Conservation (phyloP, 345 rosid species). For the Arabidopsis suecica region DNA sequence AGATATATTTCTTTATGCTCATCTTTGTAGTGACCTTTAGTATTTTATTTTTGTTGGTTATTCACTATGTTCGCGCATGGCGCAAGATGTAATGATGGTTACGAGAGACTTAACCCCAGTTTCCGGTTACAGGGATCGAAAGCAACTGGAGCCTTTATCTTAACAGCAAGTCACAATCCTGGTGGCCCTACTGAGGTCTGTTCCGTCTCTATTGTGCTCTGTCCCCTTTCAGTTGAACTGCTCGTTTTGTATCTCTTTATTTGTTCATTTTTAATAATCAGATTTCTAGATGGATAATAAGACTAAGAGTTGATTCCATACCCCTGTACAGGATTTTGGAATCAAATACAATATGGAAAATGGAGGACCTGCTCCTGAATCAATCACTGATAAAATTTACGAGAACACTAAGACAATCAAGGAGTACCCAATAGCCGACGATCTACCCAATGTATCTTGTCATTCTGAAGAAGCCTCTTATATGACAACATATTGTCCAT, state of each 20-base stretch:
- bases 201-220: slow-evolving; percentile 10
- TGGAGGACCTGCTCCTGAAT: slow-evolving; percentile 99
- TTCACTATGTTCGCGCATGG: slow-evolving; percentile 6
- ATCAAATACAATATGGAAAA: slow-evolving; percentile 99
- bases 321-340: slow-evolving; percentile 80
- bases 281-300: background rate
- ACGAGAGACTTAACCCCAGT: slow-evolving; percentile 33
- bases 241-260: slow-evolving; percentile 5
- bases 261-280: background rate
- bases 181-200: slow-evolving; percentile 98
- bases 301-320: slow-evolving; percentile 23
- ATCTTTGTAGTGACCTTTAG: background rate
- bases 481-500: slow-evolving; percentile 13
- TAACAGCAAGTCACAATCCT: slow-evolving; percentile 99
- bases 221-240: background rate
- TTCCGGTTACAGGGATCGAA: slow-evolving; percentile 77
- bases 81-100: slow-evolving; percentile 17
- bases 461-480: slow-evolving; percentile 31
- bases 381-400: slow-evolving; percentile 89
- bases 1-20: slow-evolving; percentile 43
- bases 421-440: slow-evolving; percentile 78
- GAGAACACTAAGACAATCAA: slow-evolving; percentile 92
- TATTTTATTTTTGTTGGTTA: slow-evolving; percentile 7
- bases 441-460: slow-evolving; percentile 68
- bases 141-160: slow-evolving; percentile 91